Evolutionary conservation across 345 rosid genomes (phyloP), one percentile per base, ranked within the genome.

Genomic region (Raphanus raphanistrum): DNA sequence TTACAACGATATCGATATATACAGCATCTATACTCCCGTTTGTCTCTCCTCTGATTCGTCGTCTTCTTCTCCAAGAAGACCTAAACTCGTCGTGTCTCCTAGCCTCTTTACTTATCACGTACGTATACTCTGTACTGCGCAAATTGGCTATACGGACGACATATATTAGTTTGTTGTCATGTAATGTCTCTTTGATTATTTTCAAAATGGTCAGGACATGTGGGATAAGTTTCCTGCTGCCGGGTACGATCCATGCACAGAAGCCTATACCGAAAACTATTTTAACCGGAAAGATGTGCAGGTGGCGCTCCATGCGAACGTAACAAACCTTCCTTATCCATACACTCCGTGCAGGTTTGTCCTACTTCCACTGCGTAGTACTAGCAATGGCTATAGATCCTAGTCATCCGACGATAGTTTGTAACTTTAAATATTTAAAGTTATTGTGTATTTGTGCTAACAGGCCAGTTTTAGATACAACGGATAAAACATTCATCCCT

Each of bases 271-370:
- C 0, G 86, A 76, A 78, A 72, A 66, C 4, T 92, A 82, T 16
- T 89, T 90, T 76, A 92, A 90, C 78, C 65, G 90, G 54, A 71
- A 83, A 73, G 96, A 92, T 76, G 97, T 92, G 66, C 97, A 92
- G 64, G 61, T 5, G 25, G 93, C 92, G 4, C 83, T 92, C 1
- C 93, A 90, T 72, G 96, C 96, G 1, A 92, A 90, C 61, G 73
- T 86, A 50, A 88, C 97, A 8, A 84, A 83, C 52, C 66, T 90
- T 35, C 68, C 88, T 3, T 92, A 92, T 65, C 90, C 86, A 6
- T 92, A 87, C 60, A 66, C 83, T 12, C 63, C 82, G 48, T 92
- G 97, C 96, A 92, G 92, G 93, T 87, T 48, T 32, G 73, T 66
- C 58, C n/a, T 77, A 12, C 32, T n/a, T 71, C 15, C 25, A 2